Conservation (phyloP, 192 early-diverging fungal genomes). For the Polychytrium aggregatum region DNA sequence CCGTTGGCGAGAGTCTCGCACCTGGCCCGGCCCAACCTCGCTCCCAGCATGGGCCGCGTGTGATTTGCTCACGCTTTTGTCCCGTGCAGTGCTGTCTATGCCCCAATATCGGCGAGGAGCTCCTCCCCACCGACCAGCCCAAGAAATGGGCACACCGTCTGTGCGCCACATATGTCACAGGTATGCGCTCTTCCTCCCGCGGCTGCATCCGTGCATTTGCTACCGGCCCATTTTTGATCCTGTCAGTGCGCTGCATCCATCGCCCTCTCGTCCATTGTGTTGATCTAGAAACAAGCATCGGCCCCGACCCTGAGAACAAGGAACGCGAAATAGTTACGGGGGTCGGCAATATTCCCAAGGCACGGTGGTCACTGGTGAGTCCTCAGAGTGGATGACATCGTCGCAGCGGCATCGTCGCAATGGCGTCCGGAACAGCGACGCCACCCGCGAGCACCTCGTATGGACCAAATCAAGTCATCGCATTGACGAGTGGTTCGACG, state of each 20-base stretch:
- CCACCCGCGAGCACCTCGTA: no score
- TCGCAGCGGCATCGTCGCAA: no score
- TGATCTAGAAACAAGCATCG: conserved; percentile 24
- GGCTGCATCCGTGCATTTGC: background rate
- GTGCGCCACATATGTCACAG: background rate
- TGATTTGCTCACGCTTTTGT: background rate
- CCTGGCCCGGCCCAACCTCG: no score
- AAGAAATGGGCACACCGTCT: conserved; percentile 2
- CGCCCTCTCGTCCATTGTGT: conserved; percentile 16
- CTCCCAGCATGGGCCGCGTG: background rate
- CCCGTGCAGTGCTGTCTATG: conserved; percentile 1
- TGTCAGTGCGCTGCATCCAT: conserved; percentile 13
- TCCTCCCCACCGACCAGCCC: conserved; percentile 2
- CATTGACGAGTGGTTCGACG: no score
- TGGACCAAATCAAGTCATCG: no score
- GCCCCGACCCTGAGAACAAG: conserved; percentile 4
- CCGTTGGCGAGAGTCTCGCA: no score
- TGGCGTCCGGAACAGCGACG: no score
- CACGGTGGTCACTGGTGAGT: conserved; percentile 32
- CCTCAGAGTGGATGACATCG: background rate
- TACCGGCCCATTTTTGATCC: conserved; percentile 4
- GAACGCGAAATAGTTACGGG: conserved; percentile 19
- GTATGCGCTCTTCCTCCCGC: background rate
- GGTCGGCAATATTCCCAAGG: conserved; percentile 21
- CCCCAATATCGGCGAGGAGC: background rate